Evolutionary conservation across 2,329 filamentous ascomycete species (phyloP).

Genomic region (Aspergillus pseudoviridinutans): DNA sequence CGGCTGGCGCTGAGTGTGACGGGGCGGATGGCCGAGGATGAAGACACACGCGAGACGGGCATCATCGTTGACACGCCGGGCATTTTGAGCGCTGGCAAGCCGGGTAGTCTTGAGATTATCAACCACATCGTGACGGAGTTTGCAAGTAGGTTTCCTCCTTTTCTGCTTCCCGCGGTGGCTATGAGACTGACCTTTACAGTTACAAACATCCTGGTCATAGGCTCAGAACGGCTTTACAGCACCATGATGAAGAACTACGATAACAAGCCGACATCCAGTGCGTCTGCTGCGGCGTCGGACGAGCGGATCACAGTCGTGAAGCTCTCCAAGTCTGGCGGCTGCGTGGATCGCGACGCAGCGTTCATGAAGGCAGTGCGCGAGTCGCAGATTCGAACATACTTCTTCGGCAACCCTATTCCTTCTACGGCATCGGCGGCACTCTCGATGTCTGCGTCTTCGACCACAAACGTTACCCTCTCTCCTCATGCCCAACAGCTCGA

Average conservation of each 20-base stretch:
- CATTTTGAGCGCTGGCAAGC: conserved; percentile 60
- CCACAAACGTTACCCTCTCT: conserved; percentile 66
- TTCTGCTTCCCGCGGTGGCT: not conserved
- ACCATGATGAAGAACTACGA: conserved; percentile 70
- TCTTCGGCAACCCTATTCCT: conserved; percentile 69
- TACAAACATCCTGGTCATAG: conserved; percentile 77
- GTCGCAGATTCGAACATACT: conserved; percentile 82
- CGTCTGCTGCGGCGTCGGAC: conserved; percentile 47
- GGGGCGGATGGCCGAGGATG: conserved; percentile 72
- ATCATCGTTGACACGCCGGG: conserved; percentile 83
- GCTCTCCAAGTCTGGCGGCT: conserved; percentile 81
- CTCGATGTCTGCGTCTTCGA: conserved; percentile 31
- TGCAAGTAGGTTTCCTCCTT: conserved; percentile 46
- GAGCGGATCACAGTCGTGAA: conserved; percentile 72
- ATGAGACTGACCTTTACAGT: conserved; percentile 44
- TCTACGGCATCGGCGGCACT: conserved; percentile 34
- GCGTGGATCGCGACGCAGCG: conserved; percentile 67
- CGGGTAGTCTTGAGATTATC: conserved; percentile 68
- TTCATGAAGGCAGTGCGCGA: conserved; percentile 74
- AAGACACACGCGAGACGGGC: conserved; percentile 65
- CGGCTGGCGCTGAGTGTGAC: conserved; percentile 75
- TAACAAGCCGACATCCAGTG: conserved; percentile 43
- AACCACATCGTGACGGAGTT: conserved; percentile 72
- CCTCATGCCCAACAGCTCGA: conserved; percentile 84
- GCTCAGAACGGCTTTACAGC: conserved; percentile 70